These are phyloP conservation scores for Candida glaebosa DNA, from an alignment of 805 yeast species.

Conservation along the genomic window DNA sequence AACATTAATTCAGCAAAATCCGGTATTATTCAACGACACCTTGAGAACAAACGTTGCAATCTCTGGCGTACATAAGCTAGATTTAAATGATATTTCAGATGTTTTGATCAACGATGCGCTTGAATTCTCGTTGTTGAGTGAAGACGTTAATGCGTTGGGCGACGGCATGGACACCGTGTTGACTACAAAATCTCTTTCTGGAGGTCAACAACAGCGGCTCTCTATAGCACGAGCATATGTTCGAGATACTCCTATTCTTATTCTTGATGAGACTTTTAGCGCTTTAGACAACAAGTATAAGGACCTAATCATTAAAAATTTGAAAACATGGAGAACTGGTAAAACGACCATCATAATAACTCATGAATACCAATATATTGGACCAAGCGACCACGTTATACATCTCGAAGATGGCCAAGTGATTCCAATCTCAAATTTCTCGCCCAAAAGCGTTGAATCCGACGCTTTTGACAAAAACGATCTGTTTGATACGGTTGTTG, in stretches of 20 bases:
- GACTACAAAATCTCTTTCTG: slow-evolving; percentile 56
- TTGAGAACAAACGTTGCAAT: slow-evolving; percentile 60
- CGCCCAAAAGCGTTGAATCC: neutral
- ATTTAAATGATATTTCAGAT: slow-evolving; percentile 17
- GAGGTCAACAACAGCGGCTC: slow-evolving; percentile 87
- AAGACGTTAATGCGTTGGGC: slow-evolving; percentile 46
- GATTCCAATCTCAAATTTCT: neutral
- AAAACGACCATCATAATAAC: slow-evolving; percentile 80
- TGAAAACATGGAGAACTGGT: slow-evolving; percentile 58
- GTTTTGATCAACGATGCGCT: slow-evolving; percentile 39
- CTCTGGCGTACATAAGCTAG: slow-evolving; percentile 33
- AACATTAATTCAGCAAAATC: slow-evolving; percentile 70
- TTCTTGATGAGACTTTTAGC: slow-evolving; percentile 83
- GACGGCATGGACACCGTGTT: slow-evolving; percentile 54
- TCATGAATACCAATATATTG: slow-evolving; percentile 66
- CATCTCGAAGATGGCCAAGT: slow-evolving; percentile 60
- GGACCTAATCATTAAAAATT: slow-evolving; percentile 41
- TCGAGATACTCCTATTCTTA: slow-evolving; percentile 68
- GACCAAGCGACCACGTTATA: slow-evolving; percentile 52
- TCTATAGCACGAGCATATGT: slow-evolving; percentile 81
- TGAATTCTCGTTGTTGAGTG: slow-evolving; percentile 49
- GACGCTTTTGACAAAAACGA: neutral
- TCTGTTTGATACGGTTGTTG: slow-evolving; percentile 4
- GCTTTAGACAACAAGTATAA: slow-evolving; percentile 66
- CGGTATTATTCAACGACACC: slow-evolving; percentile 62